phyloP scores from a whole-genome alignment of 495 filamentous ascomycete species.

The Astrocystis sublimbata region DNA sequence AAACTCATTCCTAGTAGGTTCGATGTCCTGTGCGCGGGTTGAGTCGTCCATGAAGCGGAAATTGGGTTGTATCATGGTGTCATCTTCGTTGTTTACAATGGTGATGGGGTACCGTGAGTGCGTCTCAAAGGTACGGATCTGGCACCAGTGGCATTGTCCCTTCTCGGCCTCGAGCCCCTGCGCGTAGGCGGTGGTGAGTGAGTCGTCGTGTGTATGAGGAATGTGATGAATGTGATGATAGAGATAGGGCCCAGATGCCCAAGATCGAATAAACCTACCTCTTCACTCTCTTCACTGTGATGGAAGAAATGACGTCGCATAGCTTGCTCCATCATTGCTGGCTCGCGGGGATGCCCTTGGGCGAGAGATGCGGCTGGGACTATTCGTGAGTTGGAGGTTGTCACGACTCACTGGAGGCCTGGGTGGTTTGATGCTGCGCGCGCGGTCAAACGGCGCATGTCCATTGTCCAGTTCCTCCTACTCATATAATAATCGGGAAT shows the following conservation, averaged over 20 bases:
- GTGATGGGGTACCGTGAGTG: conserved; percentile 44
- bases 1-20: conserved; percentile 49
- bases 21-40: conserved; percentile 46
- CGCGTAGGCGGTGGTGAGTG: background rate
- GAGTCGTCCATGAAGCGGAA: conserved; percentile 58
- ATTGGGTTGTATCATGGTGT: conserved; percentile 44
- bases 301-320: conserved; percentile 44
- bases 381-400: too few species aligned
- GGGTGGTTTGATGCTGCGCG: background rate
- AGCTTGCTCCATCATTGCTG: conserved; percentile 42
- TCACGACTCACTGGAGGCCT: conserved; percentile 1
- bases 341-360: background rate
- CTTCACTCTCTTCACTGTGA: conserved; percentile 37
- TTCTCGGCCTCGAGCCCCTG: conserved; percentile 32
- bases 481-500: background rate
- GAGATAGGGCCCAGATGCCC: background rate
- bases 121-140: conserved; percentile 48
- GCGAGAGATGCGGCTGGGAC: background rate
- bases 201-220: background rate
- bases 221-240: too few species aligned
- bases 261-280: conserved; percentile 28
- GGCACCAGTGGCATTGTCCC: conserved; percentile 50
- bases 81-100: conserved; percentile 49
- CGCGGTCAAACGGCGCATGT: background rate
- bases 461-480: background rate